Base-by-base conservation (phyloP, 768 basidiomycete genomes). In the Terana coerulea region DNA sequence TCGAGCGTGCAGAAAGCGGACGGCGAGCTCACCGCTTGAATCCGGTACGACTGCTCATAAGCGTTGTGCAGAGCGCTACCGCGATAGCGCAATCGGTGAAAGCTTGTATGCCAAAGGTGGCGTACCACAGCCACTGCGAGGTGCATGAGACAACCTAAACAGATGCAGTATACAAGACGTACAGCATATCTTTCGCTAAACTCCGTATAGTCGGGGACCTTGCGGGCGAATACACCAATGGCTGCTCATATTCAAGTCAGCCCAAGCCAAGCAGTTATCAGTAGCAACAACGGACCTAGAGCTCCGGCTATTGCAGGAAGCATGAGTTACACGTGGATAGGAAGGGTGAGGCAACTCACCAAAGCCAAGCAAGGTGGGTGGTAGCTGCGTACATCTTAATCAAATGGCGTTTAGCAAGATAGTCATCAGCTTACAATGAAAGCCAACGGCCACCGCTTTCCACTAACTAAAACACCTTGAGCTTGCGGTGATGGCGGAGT, bases 41-140 rank as follows among this genome's bases (percentile, higher is more conserved):
- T 11, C 33, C 15, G 5, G 21, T 36, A 21, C 7, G 47, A 17
- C 24, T 5, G 24, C 6, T 17, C n/a, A 36, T 15, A 3, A 48
- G 22, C 15, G 28, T 2, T 6, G 34, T 37, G n/a, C 33, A 48
- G 10, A 48, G 47, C 15, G 33, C 11, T 2, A 36, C 47, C 19
- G 34, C n/a, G 34, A 48, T 48, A 3, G 47, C 34, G n/a, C 31
- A 34, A n/a, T 48, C 47, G 21, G 47, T 17, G 26, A 48, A 37
- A 8, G 33, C 47, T 24, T 48, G 47, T 6, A 36, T n/a, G 14
- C 31, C 24, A 26, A 48, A 48, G 2, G 14, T 37, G 33, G 24
- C 34, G 17, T 37, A 48, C 24, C 24, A 48, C 8, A 36, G 12
- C 47, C 47, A 37, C 47, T 48, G 15, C 34, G 19, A 8, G 39